Evolutionary conservation across 352 stramenopile species (phyloP), one percentile per base, ranked within the genome.

Genomic region (Globisporangium recalcitrans): DNA sequence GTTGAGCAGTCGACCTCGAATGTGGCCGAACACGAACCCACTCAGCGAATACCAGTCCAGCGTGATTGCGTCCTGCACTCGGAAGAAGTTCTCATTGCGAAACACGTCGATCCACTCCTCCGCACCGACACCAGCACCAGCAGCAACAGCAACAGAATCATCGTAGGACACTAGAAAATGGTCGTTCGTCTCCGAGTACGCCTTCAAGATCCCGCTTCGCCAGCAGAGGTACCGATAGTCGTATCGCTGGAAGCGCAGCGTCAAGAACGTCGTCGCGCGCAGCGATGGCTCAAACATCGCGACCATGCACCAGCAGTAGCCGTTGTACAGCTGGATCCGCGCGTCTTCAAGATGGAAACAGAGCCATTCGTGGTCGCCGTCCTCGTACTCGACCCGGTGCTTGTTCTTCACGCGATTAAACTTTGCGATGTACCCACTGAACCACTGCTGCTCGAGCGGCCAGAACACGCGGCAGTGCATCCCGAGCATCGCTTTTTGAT

Each of bases 341-440:
- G 82, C 68, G 3, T 59, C 63, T 29, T 80, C 67, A 2, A 38
- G 46, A 1, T 68, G 67, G 8, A 91, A 51, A 61, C 70, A 70
- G 5, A 90, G 46, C 84, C 84, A 93, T 59, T 93, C 84, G 55
- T 91, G 80, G 49, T 91, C 82, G 11, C 82, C 82, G 54, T 93
- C 84, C 24, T 88, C 74, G 60, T 93, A 93, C 51, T 83, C 72
- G 24, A 93, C 62, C 4, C 78, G 74, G 57, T 93, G 79, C 46
- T 88, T 89, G 63, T 74, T 67, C 58, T 89, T 89, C 58, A 49
- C 73, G 27, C 69, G 70, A 57, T 90, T 85, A 62, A 82, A 93
- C 16, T 67, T 65, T 0, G 64, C 65, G 48, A 93, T 67, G 14
- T 44, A 61, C 4, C 84, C 84, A 46, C 74, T 71, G 65, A 90